Evolutionary conservation across 1,284 basidiomycete species (phyloP).

Genomic region (Rhizopogon hawkerae): DNA sequence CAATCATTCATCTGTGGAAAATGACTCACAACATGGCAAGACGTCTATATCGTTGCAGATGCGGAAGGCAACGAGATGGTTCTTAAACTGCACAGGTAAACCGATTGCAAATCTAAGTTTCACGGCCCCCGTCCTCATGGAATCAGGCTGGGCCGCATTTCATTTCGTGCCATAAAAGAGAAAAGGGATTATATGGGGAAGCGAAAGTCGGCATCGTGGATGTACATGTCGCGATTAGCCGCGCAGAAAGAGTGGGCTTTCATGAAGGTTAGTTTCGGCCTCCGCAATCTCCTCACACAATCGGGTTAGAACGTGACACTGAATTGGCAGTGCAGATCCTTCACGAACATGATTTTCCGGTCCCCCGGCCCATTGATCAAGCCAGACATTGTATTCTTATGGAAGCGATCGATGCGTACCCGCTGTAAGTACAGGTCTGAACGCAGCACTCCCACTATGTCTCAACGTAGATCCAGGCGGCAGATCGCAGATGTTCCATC

Average conservation of each 20-base stretch:
- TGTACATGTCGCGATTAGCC: conserved; percentile 97
- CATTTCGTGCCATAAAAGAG: conserved; percentile 93
- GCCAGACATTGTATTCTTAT: conserved; percentile 92
- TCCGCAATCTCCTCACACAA: not conserved
- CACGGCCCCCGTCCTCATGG: conserved; percentile 5
- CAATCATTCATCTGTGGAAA: not conserved
- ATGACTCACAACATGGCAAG: conserved; percentile 29
- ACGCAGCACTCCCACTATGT: not conserved
- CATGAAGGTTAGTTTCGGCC: conserved; percentile 71
- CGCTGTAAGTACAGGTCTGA: conserved; percentile 53
- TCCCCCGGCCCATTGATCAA: conserved; percentile 91
- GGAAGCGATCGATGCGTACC: conserved; percentile 92
- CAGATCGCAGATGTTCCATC: conserved; percentile 80
- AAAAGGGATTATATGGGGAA: conserved; percentile 97
- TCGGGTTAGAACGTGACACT: not conserved
- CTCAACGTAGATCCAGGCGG: conserved; percentile 47
- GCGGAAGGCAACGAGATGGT: conserved; percentile 79
- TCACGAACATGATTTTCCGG: conserved; percentile 90
- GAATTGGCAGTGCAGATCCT: conserved; percentile 54
- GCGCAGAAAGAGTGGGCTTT: conserved; percentile 98
- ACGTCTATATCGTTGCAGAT: conserved; percentile 92
- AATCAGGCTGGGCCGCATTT: conserved; percentile 85
- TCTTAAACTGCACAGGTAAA: conserved; percentile 84
- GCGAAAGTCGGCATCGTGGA: conserved; percentile 95
- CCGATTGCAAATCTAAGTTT: not conserved